These are phyloP conservation scores for Pseudocercospora vitis DNA, from an alignment of 2,329 filamentous ascomycete species.

Conservation along the genomic window DNA sequence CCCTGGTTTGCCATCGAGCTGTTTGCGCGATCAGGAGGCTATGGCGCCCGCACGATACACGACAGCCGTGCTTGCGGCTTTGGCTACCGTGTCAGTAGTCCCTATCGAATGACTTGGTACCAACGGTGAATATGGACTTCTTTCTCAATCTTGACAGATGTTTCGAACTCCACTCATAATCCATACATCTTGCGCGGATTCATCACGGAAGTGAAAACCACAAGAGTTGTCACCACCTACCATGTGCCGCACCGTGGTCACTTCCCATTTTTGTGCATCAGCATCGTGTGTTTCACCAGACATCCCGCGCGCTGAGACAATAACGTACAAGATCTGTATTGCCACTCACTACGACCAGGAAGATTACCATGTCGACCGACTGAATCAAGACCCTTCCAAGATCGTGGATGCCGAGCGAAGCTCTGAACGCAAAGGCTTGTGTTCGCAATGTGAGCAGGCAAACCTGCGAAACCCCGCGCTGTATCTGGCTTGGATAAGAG, in stretches of 20 bases:
- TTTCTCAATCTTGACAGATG: too few relatives aligned
- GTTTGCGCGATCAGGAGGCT: too few relatives aligned
- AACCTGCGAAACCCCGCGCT: background rate
- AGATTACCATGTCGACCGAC: background rate
- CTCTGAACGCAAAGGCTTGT: background rate
- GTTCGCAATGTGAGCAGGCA: background rate
- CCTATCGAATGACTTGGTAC: too few relatives aligned
- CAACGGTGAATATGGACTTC: too few relatives aligned
- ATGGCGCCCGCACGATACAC: too few relatives aligned
- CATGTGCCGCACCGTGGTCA: background rate
- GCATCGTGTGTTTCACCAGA: background rate
- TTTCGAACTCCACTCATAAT: too few relatives aligned
- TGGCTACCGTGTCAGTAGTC: too few relatives aligned
- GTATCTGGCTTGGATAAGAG: background rate
- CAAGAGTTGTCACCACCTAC: too few relatives aligned
- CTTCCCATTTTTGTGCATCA: background rate
- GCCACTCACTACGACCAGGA: constrained; percentile 3
- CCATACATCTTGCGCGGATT: too few relatives aligned
- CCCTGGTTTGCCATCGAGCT: too few relatives aligned
- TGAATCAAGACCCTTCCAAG: background rate
- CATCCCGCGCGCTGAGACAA: background rate
- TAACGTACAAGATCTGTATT: background rate
- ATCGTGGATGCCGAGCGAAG: background rate
- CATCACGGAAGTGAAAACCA: too few relatives aligned
- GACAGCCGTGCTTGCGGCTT: too few relatives aligned